phyloP scores from a whole-genome alignment of 768 basidiomycete species.

The Lactarius vividus region DNA sequence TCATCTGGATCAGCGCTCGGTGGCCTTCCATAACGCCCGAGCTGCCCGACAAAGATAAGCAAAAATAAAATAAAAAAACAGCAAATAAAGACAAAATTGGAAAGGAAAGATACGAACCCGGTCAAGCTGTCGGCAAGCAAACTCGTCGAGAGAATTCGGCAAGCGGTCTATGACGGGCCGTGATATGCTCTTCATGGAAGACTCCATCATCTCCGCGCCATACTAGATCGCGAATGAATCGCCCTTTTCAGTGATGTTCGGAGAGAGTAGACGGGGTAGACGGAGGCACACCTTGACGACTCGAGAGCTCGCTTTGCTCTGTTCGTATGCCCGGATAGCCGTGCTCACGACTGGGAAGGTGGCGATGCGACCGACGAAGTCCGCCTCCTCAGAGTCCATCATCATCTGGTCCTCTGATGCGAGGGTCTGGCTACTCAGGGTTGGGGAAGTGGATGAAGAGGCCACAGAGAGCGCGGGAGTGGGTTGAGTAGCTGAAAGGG shows the following conservation, averaged over 20 bases:
- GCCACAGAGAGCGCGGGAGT: constrained; percentile 37
- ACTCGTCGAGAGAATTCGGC: constrained; percentile 77
- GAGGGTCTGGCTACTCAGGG: constrained; percentile 32
- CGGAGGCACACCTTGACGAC: constrained; percentile 68
- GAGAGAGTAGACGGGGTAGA: background rate
- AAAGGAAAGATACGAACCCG: constrained; percentile 48
- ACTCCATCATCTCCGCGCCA: constrained; percentile 85
- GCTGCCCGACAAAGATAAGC: constrained; percentile 14
- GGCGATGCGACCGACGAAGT: constrained; percentile 58
- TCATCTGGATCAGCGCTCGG: constrained; percentile 18
- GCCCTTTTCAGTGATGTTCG: background rate
- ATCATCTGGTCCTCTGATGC: constrained; percentile 30
- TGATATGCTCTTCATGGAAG: constrained; percentile 75
- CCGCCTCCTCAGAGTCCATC: constrained; percentile 30
- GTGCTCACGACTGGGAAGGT: constrained; percentile 69
- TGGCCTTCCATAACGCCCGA: constrained; percentile 24
- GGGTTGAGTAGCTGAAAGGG: constrained; percentile 35
- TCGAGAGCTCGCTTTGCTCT: constrained; percentile 77
- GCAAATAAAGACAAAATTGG: constrained; percentile 1
- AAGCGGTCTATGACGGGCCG: constrained; percentile 78
- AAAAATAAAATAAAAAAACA: background rate
- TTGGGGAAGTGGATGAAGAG: constrained; percentile 36
- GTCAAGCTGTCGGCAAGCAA: constrained; percentile 86
- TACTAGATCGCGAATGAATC: constrained; percentile 49
- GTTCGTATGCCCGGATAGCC: constrained; percentile 73